Percentiles rank a stretch among this genome's conserved stretches.
Conservation (phyloP, 1,284 basidiomycete genomes). For the Irpex sp. region DNA sequence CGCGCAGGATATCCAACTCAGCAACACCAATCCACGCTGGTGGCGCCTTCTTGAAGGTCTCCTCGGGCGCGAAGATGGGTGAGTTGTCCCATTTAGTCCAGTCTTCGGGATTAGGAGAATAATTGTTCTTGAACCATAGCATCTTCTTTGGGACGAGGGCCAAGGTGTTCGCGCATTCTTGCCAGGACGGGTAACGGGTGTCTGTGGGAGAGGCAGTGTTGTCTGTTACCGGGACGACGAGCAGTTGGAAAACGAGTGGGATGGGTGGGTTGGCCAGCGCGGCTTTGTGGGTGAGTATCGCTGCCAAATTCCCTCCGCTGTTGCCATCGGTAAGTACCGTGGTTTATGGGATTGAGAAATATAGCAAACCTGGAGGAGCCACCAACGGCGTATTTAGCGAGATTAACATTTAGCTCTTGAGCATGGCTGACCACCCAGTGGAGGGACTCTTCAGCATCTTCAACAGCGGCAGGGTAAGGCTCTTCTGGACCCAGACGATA, state of each 20-base stretch:
- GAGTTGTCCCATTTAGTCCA: conserved; percentile 65
- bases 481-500: conserved; percentile 76
- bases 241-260: conserved; percentile 58
- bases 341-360: background rate
- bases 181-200: conserved; percentile 48
- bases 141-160: conserved; percentile 62
- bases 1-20: conserved; percentile 64
- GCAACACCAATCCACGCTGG: conserved; percentile 61
- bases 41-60: conserved; percentile 46
- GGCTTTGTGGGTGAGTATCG: conserved; percentile 64
- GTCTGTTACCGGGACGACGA: conserved; percentile 71
- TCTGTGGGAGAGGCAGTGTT: conserved; percentile 53
- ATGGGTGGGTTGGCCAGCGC: conserved; percentile 45
- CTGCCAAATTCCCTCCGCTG: conserved; percentile 72
- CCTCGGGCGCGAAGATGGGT: conserved; percentile 61
- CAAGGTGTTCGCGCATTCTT: conserved; percentile 52
- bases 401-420: conserved; percentile 37
- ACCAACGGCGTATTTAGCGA: conserved; percentile 48
- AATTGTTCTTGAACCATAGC: conserved; percentile 70
- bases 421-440: conserved; percentile 55
- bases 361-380: conserved; percentile 61
- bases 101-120: conserved; percentile 59
- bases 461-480: conserved; percentile 70
- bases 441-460: conserved; percentile 67
- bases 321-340: background rate